Base-by-base conservation (phyloP, 1,139 yeast species). In the Williopsis jadinii region DNA sequence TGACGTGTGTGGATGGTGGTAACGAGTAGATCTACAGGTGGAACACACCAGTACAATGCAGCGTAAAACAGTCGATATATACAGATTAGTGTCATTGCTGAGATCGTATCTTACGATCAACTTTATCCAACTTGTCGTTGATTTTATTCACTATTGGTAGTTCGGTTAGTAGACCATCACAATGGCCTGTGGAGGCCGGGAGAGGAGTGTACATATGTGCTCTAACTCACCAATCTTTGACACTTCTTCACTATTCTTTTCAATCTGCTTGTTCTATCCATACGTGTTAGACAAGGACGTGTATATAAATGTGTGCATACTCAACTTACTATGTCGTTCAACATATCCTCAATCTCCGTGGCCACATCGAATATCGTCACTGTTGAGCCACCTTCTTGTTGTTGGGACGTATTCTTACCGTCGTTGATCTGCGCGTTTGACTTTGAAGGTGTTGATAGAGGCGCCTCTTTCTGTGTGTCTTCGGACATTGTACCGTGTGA, bases 321-420 rank as follows among this genome's bases (percentile, higher is more conserved):
- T 28, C 9, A 28, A 47, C 56, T 29, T 15, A 67, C 55, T 8
- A 75, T 55, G 6, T 59, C 60, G 31, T 64, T 57, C 15, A 76
- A 50, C 37, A 66, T 61, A 10, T 56, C 56, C 48, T 76, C 79
- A 24, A 78, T 67, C 19, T 66, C 71, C 41, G 67, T 68, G 1
- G 80, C 75, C 14, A 77, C 62, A 38, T 77, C 82, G 47, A 74
- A 71, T 2, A 75, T 69, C 2, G 80, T 69, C 2, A 61, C 59
- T 6, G 60, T 51, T 43, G 12, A 50, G 43, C 10, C 30, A 28
- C 30, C 30, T 11, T 28, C 30, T 28, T 11, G 12, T 28, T 28
- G 11, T 28, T 11, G 12, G n/a, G 12, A 28, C 4, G 30, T 28
- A 28, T 28, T 28, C 9, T 30, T 13, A 34, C n/a, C 8, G 32